Percentiles rank a stretch among this genome's conserved stretches.
phyloP scores from a whole-genome alignment of 2,329 filamentous ascomycete species.

The Arachnopeziza araneosa region DNA sequence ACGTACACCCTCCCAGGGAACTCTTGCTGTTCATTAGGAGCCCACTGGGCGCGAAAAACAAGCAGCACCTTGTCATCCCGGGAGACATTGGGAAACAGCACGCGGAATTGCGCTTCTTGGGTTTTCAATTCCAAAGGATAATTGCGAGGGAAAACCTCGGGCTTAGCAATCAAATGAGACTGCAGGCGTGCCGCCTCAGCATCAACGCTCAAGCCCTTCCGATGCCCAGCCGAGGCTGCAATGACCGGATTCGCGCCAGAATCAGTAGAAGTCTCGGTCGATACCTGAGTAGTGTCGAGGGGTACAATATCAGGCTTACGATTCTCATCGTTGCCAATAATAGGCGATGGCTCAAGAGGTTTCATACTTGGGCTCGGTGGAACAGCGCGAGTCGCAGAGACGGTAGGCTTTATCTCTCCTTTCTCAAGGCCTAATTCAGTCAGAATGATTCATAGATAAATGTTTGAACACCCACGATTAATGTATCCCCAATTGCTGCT shows the following conservation, averaged over 20 bases:
- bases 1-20: conserved; percentile 85
- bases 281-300: conserved; percentile 11
- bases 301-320: conserved; percentile 22
- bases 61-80: conserved; percentile 77
- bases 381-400: conserved; percentile 16
- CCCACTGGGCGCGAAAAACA: conserved; percentile 88
- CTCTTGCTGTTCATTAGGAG: conserved; percentile 66
- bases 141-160: conserved; percentile 56
- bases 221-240: conserved; percentile 15
- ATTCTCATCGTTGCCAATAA: conserved; percentile 24
- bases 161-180: conserved; percentile 16
- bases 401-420: conserved; percentile 39
- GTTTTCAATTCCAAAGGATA: conserved; percentile 79
- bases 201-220: conserved; percentile 27
- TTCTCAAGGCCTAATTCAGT: conserved; percentile 39
- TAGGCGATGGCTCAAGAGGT: conserved; percentile 24
- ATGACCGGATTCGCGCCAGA: conserved; percentile 11
- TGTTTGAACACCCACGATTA: conserved; percentile 38
- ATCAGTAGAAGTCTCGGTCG: conserved; percentile 23
- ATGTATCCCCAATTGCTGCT: conserved; percentile 74
- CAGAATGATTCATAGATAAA: not conserved
- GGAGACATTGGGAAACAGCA: conserved; percentile 79
- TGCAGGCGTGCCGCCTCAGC: conserved; percentile 33
- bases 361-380: conserved; percentile 22
- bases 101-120: conserved; percentile 88